Evolutionary conservation across 1,284 basidiomycete genomes (phyloP), one percentile per base, ranked within the genome.

Genomic region (Marasmius fiardii): DNA sequence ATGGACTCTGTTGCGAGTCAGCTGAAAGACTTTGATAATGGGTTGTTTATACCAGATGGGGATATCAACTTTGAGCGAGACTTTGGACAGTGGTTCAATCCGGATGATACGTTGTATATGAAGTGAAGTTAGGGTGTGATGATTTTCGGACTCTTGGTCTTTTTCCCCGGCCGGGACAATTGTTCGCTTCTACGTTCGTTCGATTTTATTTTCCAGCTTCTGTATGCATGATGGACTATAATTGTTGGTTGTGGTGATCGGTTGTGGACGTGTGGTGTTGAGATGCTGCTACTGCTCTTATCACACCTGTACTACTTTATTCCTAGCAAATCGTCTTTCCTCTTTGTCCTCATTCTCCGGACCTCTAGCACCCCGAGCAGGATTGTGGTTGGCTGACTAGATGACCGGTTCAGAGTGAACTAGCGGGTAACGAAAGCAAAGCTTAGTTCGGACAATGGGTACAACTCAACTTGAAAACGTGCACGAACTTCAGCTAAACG

Each of bases 41-140:
- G 66, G 18, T 51, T 80, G 35, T 79, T 82, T 63, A 67, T 72
- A 43, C 60, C 66, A n/a, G 73, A 79, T 37, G 74, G 74, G 2
- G 75, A 79, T 52, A 68, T 85, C 64, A 80, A 83, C 63, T 86
- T 86, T 60, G 85, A 86, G 67, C 73, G 82, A 62, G 84, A 85
- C 62, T 86, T 86, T 67, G 80, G 81, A 51, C 81, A 84, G 61
- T 87, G 85, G 85, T 86, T 87, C 62, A 82, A 82, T 64, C 77
- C 73, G 21, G 75, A 81, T 54, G 79, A 80, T 59, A 37, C 28
- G 18, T 28, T 53, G 41, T 49, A 53, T 28, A 50, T 60, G 51
- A 58, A 59, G 53, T 57, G 53, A 53, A 20, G 26, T 12, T 24
- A 16, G 2, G 39, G n/a, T 41, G n/a, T 41, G 39, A 18, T 41